Percentiles rank a stretch among this genome's conserved stretches.
These are phyloP conservation scores for Cicer chorassanicum DNA, from an alignment of 306 rosid genomes.

Conservation along the genomic window DNA sequence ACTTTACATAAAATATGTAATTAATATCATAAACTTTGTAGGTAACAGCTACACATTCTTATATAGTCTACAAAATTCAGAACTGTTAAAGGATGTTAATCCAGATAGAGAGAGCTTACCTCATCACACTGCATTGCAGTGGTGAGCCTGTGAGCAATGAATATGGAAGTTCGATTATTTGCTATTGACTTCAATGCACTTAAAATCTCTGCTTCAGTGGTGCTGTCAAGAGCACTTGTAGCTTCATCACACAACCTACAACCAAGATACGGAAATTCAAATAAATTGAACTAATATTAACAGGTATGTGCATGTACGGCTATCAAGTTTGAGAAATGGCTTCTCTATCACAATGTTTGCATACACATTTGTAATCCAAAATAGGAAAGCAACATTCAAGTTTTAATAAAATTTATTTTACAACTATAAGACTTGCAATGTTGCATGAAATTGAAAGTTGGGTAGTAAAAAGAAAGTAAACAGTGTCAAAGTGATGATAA, in stretches of 20 bases:
- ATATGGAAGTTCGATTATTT: constrained; percentile 82
- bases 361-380: not conserved
- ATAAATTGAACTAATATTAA: constrained; percentile 5
- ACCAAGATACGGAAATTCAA: constrained; percentile 28
- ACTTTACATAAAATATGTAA: constrained; percentile 8
- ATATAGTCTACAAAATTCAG: constrained; percentile 17
- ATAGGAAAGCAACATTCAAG: not conserved
- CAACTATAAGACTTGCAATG: not conserved
- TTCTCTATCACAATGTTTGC: not conserved
- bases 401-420: not conserved
- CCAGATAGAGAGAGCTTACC: constrained; percentile 54
- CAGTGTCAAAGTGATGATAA: not conserved
- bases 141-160: constrained; percentile 97
- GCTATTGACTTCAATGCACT: constrained; percentile 78
- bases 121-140: constrained; percentile 99
- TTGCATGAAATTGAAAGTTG: not conserved
- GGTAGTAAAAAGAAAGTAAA: not conserved
- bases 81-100: constrained; percentile 8
- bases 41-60: constrained; percentile 3
- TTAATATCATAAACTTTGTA: not conserved
- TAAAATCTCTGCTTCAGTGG: constrained; percentile 95
- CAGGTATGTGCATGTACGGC: not conserved
- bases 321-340: not conserved
- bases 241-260: constrained; percentile 96
- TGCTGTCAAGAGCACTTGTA: constrained; percentile 98